Conservation (phyloP, 352 stramenopile species). For the Thraustochytrium sp. region DNA sequence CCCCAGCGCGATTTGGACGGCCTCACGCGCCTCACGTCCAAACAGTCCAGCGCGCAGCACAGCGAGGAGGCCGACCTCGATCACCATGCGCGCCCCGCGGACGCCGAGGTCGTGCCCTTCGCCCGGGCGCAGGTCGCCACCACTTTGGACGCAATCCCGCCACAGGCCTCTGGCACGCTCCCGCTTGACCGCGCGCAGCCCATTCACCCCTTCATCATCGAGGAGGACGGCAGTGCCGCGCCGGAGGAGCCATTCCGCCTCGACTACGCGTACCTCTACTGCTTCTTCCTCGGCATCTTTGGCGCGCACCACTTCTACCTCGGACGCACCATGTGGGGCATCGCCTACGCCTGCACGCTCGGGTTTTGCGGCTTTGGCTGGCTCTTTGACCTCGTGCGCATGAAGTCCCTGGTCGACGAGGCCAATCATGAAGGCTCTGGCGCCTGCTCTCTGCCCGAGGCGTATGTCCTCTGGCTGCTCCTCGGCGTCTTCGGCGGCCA, state of each 20-base stretch:
- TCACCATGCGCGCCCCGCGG: too few species aligned
- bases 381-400: constrained; percentile 25
- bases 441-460: background rate
- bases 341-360: constrained; percentile 37
- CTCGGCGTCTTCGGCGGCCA: background rate
- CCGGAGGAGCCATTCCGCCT: background rate
- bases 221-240: background rate
- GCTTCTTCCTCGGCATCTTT: constrained; percentile 30
- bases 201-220: background rate
- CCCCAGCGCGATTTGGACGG: too few species aligned
- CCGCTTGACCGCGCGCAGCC: background rate
- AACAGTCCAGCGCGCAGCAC: too few species aligned
- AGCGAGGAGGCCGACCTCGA: too few species aligned
- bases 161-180: background rate
- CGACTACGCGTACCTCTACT: constrained; percentile 6
- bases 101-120: too few species aligned
- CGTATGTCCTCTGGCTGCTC: constrained; percentile 4
- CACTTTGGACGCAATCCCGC: too few species aligned
- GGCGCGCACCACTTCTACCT: constrained; percentile 36
- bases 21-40: too few species aligned
- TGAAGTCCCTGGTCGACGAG: constrained; percentile 1
- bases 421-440: background rate
- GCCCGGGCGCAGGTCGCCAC: too few species aligned
- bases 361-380: constrained; percentile 7
- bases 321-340: background rate